These are phyloP conservation scores for Microdochium trichocladiopsis DNA, from an alignment of 2,329 filamentous ascomycete species.

Conservation along the genomic window DNA sequence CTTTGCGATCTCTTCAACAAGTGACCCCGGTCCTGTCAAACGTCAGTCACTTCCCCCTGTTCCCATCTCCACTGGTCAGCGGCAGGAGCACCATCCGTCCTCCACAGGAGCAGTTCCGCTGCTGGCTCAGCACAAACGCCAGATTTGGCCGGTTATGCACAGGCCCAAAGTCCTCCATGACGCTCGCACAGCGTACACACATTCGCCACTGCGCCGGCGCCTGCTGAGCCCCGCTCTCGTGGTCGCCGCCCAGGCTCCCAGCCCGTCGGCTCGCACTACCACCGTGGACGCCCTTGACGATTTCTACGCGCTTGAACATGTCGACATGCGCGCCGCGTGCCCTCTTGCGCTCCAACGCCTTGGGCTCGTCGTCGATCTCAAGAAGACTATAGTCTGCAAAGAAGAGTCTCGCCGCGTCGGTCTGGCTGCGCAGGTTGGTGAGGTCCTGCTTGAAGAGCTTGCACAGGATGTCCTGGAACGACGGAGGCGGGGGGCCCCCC, in stretches of 20 bases:
- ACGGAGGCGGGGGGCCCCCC: slow-evolving; percentile 34
- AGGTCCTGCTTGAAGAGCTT: slow-evolving; percentile 57
- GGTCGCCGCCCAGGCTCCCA: slow-evolving; percentile 4
- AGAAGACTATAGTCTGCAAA: slow-evolving; percentile 67
- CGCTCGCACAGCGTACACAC: slow-evolving; percentile 53
- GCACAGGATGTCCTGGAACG: slow-evolving; percentile 52
- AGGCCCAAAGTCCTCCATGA: slow-evolving; percentile 54
- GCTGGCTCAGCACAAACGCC: slow-evolving; percentile 45
- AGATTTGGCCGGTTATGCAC: slow-evolving; percentile 37
- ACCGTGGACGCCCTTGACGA: slow-evolving; percentile 21
- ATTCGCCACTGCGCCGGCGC: slow-evolving; percentile 28
- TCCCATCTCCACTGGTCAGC: neutral
- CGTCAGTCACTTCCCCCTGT: neutral
- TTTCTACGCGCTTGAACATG: slow-evolving; percentile 52
- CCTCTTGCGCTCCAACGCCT: slow-evolving; percentile 33
- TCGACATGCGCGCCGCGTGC: slow-evolving; percentile 37
- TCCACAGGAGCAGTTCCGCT: slow-evolving; percentile 47
- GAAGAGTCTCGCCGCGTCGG: slow-evolving; percentile 53
- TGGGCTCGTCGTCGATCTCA: slow-evolving; percentile 53
- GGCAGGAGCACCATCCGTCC: slow-evolving; percentile 35
- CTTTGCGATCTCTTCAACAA: too few relatives aligned
- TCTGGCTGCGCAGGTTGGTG: slow-evolving; percentile 40
- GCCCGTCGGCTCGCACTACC: neutral
- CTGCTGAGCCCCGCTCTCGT: neutral
- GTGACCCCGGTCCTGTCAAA: neutral